Evolutionary conservation across 768 basidiomycete genomes (phyloP).

Genomic region (Rhizopogon salebrosus): DNA sequence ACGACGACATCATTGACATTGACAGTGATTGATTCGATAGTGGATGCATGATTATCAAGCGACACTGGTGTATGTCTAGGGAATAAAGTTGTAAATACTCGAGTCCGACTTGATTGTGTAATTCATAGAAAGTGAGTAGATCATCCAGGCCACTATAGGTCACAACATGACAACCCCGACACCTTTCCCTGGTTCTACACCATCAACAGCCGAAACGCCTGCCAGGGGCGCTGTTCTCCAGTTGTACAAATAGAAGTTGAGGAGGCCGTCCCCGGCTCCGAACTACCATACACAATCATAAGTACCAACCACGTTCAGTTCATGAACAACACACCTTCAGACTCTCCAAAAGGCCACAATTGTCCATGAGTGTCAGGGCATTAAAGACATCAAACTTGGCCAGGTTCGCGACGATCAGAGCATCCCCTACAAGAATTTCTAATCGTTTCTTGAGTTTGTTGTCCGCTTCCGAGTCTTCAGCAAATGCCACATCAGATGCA

Average conservation of each 20-base stretch:
- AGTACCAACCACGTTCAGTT: neutral
- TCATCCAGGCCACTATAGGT: constrained; percentile 12
- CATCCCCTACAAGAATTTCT: constrained; percentile 68
- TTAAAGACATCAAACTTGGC: constrained; percentile 97
- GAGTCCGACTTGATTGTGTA: neutral
- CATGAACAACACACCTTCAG: constrained; percentile 55
- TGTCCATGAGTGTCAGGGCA: constrained; percentile 93
- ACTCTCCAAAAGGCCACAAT: constrained; percentile 72
- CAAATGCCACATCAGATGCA: constrained; percentile 72
- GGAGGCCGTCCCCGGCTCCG: constrained; percentile 84
- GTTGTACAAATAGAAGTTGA: constrained; percentile 94
- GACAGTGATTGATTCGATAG: constrained; percentile 66
- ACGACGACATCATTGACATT: constrained; percentile 79
- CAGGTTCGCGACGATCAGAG: constrained; percentile 72
- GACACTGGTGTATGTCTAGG: neutral
- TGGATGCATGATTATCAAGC: constrained; percentile 37
- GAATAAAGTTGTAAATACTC: neutral
- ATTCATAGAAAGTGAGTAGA: neutral
- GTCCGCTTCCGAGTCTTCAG: constrained; percentile 55
- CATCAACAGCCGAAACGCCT: constrained; percentile 55
- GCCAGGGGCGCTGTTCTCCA: constrained; percentile 83
- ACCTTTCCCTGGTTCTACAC: constrained; percentile 60
- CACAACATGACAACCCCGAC: constrained; percentile 94
- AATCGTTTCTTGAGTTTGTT: constrained; percentile 65
- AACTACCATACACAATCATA: constrained; percentile 50